Evolutionary conservation across 139 green algal species (phyloP).

Genomic region (Desmodesmus armatus): DNA sequence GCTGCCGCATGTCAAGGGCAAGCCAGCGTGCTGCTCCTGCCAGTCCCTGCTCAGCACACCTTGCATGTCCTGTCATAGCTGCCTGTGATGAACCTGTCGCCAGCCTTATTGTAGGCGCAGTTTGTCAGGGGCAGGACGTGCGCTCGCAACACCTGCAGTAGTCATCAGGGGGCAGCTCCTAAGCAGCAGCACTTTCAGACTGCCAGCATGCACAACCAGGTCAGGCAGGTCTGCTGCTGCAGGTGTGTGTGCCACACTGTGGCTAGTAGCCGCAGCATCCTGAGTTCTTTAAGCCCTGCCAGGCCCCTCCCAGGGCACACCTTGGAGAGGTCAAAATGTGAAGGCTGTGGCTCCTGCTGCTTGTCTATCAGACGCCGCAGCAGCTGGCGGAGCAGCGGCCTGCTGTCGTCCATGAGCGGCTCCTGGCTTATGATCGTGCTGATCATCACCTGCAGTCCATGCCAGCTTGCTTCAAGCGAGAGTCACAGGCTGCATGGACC

Average conservation of each 20-base stretch:
- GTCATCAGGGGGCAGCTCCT: not conserved
- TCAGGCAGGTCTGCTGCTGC: not conserved
- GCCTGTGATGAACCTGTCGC: constrained; percentile 83
- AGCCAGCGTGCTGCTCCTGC: not conserved
- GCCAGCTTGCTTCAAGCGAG: not conserved
- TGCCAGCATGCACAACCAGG: not conserved
- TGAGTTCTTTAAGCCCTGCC: too few relatives aligned
- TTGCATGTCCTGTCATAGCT: constrained; percentile 86
- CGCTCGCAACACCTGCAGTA: constrained; percentile 70
- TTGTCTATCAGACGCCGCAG: constrained; percentile 70
- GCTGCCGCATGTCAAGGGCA: not conserved
- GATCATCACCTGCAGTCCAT: constrained; percentile 55
- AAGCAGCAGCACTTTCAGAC: not conserved
- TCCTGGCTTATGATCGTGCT: constrained; percentile 72
- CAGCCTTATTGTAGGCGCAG: constrained; percentile 87
- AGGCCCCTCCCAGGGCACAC: too few relatives aligned
- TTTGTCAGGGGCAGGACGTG: constrained; percentile 86
- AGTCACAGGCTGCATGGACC: not conserved
- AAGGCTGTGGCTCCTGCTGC: constrained; percentile 59
- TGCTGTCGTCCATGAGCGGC: constrained; percentile 69
- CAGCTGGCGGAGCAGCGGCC: constrained; percentile 64
- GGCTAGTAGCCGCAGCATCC: not conserved
- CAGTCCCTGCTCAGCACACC: constrained; percentile 45
- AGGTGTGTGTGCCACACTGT: not conserved
- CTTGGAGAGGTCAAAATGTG: constrained; percentile 76